Percentiles rank a stretch among this genome's conserved stretches.
Conservation (phyloP, 225 moss, liverwort and hornwort species). For the Ulota crispa region DNA sequence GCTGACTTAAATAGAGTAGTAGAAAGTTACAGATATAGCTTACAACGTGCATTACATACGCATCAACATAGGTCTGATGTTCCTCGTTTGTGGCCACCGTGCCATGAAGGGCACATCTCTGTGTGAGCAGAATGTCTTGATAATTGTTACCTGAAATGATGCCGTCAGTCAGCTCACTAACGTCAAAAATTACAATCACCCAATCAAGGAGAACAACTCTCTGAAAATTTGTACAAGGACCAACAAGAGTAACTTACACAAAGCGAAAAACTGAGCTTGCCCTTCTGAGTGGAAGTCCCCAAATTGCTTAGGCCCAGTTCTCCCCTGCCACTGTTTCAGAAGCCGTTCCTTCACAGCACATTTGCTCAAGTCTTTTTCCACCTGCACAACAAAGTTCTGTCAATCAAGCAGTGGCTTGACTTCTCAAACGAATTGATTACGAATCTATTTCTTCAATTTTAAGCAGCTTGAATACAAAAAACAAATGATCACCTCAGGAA, state of each 20-base stretch:
- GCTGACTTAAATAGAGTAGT: neutral
- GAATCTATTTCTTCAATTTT: neutral
- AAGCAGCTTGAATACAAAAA: neutral
- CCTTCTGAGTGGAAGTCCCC: slow-evolving; percentile 82
- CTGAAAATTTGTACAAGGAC: neutral
- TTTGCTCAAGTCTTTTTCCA: slow-evolving; percentile 47
- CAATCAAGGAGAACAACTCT: neutral
- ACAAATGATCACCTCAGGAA: slow-evolving; percentile 44
- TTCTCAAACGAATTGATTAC: neutral
- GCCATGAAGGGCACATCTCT: slow-evolving; percentile 51
- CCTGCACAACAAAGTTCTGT: slow-evolving; percentile 27
- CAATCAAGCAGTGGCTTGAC: neutral
- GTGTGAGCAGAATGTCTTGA: slow-evolving; percentile 71
- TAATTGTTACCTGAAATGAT: slow-evolving; percentile 74
- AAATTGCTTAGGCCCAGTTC: slow-evolving; percentile 40
- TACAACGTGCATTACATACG: slow-evolving; percentile 83
- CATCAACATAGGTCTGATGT: slow-evolving; percentile 71
- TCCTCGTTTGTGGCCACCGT: slow-evolving; percentile 53
- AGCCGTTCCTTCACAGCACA: slow-evolving; percentile 76
- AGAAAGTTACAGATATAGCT: slow-evolving; percentile 17
- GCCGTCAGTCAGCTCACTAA: slow-evolving; percentile 15
- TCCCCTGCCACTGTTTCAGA: slow-evolving; percentile 65
- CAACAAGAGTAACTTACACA: slow-evolving; percentile 55
- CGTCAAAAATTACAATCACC: neutral
- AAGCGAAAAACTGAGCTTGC: slow-evolving; percentile 86